These are phyloP conservation scores for Rhizopus stolonifer DNA, from an alignment of 371 early-diverging fungal genomes.

Conservation along the genomic window DNA sequence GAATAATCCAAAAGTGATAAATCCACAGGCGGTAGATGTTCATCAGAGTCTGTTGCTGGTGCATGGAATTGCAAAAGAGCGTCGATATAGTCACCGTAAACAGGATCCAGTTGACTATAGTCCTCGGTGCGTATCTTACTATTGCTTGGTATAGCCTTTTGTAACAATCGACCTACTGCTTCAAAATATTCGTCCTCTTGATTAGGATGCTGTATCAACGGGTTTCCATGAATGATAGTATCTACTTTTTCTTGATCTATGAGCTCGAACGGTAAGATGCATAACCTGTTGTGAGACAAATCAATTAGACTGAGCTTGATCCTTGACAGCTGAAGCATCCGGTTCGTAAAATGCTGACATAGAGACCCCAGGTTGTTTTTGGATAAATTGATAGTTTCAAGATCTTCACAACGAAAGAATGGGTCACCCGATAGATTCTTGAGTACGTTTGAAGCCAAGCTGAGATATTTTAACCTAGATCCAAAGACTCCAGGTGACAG, in stretches of 20 bases:
- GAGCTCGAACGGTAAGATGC: slow-evolving; percentile 56
- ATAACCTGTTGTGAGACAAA: slow-evolving; percentile 55
- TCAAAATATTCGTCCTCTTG: no score
- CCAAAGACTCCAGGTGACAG: slow-evolving; percentile 27
- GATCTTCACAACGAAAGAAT: slow-evolving; percentile 23
- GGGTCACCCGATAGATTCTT: slow-evolving; percentile 35
- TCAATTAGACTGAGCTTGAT: slow-evolving; percentile 54
- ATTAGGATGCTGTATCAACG: slow-evolving; percentile 36
- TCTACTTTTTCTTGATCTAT: slow-evolving; percentile 47
- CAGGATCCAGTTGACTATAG: no score
- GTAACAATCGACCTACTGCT: no score
- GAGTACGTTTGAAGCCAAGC: slow-evolving; percentile 49
- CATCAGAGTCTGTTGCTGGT: no score
- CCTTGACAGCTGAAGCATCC: slow-evolving; percentile 50
- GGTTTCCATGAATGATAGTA: slow-evolving; percentile 59
- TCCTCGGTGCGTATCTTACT: no score
- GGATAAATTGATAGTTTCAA: slow-evolving; percentile 36
- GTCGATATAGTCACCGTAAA: no score
- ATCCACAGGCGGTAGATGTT: no score
- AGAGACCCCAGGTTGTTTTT: slow-evolving; percentile 54
- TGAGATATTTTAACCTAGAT: slow-evolving; percentile 28
- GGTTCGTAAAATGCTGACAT: slow-evolving; percentile 40
- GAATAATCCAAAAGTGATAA: no score
- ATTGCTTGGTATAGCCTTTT: no score
- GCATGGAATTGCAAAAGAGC: no score